phyloP scores from a whole-genome alignment of 2,329 filamentous ascomycete species.

The Xylariaceae sp. region DNA sequence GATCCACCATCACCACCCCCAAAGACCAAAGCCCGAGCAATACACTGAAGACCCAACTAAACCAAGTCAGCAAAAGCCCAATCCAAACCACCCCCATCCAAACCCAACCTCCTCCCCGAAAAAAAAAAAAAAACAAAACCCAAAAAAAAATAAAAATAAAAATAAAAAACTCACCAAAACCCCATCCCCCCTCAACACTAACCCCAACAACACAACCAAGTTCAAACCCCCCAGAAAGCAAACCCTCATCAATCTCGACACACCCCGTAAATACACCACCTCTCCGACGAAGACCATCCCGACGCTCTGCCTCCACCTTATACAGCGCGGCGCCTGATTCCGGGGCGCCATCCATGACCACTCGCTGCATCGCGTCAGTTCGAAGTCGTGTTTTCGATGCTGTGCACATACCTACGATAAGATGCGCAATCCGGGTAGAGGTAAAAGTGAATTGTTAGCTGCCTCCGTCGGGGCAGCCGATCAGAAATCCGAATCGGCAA shows the following conservation, averaged over 20 bases:
- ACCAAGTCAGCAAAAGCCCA: background rate
- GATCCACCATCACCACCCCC: constrained; percentile 2
- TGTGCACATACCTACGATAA: background rate
- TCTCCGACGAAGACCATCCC: constrained; percentile 30
- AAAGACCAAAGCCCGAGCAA: constrained; percentile 39
- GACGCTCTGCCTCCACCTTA: constrained; percentile 37
- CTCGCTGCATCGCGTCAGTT: background rate
- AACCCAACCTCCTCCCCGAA: background rate
- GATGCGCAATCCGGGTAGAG: too few relatives aligned
- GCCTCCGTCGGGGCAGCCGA: background rate
- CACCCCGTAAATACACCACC: constrained; percentile 43
- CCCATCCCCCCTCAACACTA: constrained; percentile 50
- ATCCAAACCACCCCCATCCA: too few relatives aligned
- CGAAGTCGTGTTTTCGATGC: background rate
- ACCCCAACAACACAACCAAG: constrained; percentile 51
- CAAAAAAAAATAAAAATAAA: background rate
- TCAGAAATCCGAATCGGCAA: background rate
- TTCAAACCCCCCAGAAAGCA: constrained; percentile 43
- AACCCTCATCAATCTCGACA: constrained; percentile 44
- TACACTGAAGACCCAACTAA: constrained; percentile 46
- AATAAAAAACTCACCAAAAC: constrained; percentile 39
- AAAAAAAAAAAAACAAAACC: background rate
- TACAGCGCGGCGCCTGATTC: constrained; percentile 43
- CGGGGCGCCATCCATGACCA: background rate
- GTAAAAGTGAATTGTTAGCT: too few relatives aligned